phyloP scores from a whole-genome alignment of 176 grass and related monocot species.

The Oryza australiensis region DNA sequence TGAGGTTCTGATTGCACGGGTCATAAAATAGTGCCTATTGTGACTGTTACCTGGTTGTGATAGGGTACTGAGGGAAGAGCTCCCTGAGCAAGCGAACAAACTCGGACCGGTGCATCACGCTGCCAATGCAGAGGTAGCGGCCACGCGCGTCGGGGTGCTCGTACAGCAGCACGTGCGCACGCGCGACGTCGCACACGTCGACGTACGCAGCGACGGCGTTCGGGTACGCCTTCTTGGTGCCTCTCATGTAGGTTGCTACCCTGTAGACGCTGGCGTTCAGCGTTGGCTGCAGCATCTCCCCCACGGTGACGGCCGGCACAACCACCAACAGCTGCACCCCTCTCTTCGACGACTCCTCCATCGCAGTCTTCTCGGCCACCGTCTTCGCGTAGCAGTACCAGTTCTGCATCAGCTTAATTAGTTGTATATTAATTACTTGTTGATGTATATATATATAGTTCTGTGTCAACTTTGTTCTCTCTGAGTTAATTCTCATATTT shows the following conservation, averaged over 20 bases:
- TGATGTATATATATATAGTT: no score
- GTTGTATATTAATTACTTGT: no score
- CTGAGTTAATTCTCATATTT: no score
- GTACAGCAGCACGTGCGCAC: conserved; percentile 18
- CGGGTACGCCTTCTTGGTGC: not conserved
- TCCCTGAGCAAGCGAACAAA: conserved; percentile 2
- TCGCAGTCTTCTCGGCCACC: conserved; percentile 11
- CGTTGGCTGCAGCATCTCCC: not conserved
- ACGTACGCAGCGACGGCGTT: not conserved
- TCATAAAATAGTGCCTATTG: no score
- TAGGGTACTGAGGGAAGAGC: conserved; percentile 24
- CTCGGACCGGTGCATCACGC: not conserved
- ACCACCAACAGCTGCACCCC: conserved; percentile 3
- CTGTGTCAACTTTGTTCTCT: no score
- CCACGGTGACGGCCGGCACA: not conserved
- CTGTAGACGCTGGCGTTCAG: not conserved
- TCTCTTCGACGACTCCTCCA: conserved; percentile 9
- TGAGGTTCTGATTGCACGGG: no score
- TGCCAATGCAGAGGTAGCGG: conserved; percentile 23
- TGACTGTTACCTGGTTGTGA: not conserved
- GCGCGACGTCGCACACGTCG: not conserved
- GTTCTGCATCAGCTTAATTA: no score
- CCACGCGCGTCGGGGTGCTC: not conserved
- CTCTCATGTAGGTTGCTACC: conserved; percentile 4
- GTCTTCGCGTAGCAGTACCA: conserved; percentile 16